A percentile compares a stretch with the other conserved stretches of the same genome.
phyloP scores from a whole-genome alignment of 352 stramenopile genomes.

The Globisporangium megalacanthum region DNA sequence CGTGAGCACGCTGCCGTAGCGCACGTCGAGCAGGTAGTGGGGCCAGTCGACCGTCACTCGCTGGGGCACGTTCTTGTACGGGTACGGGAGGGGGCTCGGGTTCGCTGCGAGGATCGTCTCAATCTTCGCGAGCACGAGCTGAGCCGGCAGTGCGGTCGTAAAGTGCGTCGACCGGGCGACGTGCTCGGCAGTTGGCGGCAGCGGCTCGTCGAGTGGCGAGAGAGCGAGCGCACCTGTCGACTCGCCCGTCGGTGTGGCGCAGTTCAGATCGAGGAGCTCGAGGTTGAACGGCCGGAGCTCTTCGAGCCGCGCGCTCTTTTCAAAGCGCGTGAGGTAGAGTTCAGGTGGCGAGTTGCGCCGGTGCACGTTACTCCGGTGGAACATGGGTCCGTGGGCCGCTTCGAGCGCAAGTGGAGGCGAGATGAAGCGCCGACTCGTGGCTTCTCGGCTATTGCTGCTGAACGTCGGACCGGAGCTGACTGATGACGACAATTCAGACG shows the following conservation, averaged over 20 bases:
- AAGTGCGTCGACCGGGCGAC: conserved; percentile 72
- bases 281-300: conserved; percentile 24
- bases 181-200: conserved; percentile 56
- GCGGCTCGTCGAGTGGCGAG: conserved; percentile 12
- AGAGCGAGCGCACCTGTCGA: neutral
- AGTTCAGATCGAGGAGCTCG: conserved; percentile 13
- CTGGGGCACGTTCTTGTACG: conserved; percentile 38
- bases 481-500: too few relatives aligned
- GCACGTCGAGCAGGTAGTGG: conserved; percentile 69
- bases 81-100: conserved; percentile 39
- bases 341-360: conserved; percentile 67
- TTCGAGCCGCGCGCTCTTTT: conserved; percentile 41
- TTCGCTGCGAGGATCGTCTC: conserved; percentile 40
- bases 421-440: conserved; percentile 21
- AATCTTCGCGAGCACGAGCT: conserved; percentile 63
- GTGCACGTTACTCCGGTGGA: conserved; percentile 25
- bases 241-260: conserved; percentile 7
- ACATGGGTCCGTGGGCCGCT: conserved; percentile 20
- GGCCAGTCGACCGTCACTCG: conserved; percentile 63
- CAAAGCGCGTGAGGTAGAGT: conserved; percentile 51
- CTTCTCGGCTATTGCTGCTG: neutral
- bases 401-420: conserved; percentile 53
- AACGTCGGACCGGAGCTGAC: too few relatives aligned
- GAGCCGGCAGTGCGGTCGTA: conserved; percentile 53
- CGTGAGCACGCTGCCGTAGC: conserved; percentile 49